Conservation (phyloP, 176 grass and related monocot species). For the Aegilops umbellulata region DNA sequence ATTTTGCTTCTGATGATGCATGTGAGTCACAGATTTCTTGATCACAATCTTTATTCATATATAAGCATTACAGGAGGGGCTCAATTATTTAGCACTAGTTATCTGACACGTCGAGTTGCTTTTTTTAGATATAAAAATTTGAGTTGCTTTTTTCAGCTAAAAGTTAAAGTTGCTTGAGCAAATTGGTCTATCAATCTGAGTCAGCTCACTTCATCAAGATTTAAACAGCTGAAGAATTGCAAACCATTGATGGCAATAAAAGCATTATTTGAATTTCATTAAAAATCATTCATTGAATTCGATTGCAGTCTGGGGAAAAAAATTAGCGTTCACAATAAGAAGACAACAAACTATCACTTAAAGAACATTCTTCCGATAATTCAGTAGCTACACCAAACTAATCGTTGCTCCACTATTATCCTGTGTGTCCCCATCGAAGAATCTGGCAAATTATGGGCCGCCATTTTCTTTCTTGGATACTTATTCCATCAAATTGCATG, state of each 20-base stretch:
- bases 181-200: not conserved
- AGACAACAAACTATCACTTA: not conserved
- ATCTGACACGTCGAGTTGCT: not conserved
- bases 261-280: not conserved
- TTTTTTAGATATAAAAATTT: not conserved
- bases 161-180: not conserved
- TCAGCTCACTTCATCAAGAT: not conserved
- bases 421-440: not conserved
- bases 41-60: not conserved
- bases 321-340: not conserved
- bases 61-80: not conserved
- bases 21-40: not conserved
- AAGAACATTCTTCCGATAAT: constrained; percentile 4
- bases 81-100: not conserved
- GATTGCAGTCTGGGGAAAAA: too few relatives aligned
- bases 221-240: not conserved
- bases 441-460: not conserved
- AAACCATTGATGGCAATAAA: not conserved
- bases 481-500: not conserved
- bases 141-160: not conserved
- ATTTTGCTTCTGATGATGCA: not conserved
- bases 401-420: not conserved
- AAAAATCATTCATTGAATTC: too few relatives aligned
- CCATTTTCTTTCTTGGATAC: not conserved
- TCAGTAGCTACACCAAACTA: not conserved